These are phyloP conservation scores for Odontarrhena argentea DNA, from an alignment of 345 rosid species.

Conservation along the genomic window DNA sequence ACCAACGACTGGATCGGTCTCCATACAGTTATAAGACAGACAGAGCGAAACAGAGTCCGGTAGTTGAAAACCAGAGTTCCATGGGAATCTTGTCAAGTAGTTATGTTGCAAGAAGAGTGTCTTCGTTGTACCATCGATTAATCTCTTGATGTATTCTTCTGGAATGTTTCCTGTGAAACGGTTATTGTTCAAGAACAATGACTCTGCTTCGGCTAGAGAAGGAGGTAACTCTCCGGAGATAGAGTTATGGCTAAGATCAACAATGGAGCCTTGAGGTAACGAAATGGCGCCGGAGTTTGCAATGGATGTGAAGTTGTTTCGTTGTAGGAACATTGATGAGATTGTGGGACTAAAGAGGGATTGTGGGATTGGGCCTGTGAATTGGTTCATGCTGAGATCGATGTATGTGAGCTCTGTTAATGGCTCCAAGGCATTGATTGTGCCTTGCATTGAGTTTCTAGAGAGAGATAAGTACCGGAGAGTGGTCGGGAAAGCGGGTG, in stretches of 20 bases:
- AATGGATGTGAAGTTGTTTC: constrained; percentile 71
- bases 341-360: constrained; percentile 55
- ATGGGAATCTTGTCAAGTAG: constrained; percentile 60
- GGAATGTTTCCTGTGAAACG: constrained; percentile 65
- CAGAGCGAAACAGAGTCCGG: constrained; percentile 68
- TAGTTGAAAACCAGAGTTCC: constrained; percentile 44
- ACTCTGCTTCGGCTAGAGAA: constrained; percentile 61
- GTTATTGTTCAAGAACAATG: constrained; percentile 70
- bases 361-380: constrained; percentile 70
- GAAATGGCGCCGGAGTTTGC: constrained; percentile 1
- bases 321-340: constrained; percentile 67
- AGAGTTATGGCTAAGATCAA: constrained; percentile 76
- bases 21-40: constrained; percentile 82
- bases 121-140: constrained; percentile 50
- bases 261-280: constrained; percentile 51
- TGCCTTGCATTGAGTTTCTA: constrained; percentile 63
- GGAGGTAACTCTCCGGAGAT: constrained; percentile 60
- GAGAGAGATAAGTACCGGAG: constrained; percentile 74
- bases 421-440: constrained; percentile 53
- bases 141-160: constrained; percentile 54
- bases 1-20: constrained; percentile 53
- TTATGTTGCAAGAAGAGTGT: constrained; percentile 80
- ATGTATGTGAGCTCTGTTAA: constrained; percentile 60
- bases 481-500: constrained; percentile 56
- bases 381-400: constrained; percentile 77